Evolutionary conservation across 345 rosid species (phyloP).

Genomic region (Eucalyptus melliodora): DNA sequence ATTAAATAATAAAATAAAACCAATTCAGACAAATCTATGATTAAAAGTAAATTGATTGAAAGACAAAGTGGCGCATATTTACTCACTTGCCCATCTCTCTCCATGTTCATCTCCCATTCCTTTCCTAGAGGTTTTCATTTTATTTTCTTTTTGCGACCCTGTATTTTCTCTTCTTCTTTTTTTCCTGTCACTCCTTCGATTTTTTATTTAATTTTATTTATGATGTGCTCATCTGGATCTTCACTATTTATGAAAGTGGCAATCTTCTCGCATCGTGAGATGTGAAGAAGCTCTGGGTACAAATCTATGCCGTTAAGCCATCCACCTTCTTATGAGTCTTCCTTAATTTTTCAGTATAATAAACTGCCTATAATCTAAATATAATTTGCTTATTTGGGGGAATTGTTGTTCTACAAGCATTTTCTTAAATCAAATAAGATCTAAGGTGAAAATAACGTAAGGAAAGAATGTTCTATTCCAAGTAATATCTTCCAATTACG

Average conservation of each 20-base stretch:
- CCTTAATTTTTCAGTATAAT: background rate
- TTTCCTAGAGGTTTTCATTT: background rate
- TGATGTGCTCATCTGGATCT: background rate
- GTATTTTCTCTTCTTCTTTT: background rate
- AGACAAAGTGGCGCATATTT: background rate
- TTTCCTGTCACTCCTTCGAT: no score
- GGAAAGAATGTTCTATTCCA: background rate
- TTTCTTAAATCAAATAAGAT: background rate
- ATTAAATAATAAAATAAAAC: background rate
- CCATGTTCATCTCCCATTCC: background rate
- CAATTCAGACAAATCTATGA: background rate
- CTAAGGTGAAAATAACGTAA: background rate
- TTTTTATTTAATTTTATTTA: no score
- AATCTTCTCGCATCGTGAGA: no score
- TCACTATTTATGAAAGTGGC: background rate
- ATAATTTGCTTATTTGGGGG: background rate
- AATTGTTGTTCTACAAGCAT: background rate
- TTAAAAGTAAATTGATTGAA: no score
- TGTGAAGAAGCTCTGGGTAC: background rate
- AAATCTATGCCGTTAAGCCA: no score
- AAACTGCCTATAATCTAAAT: background rate
- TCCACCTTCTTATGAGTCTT: background rate
- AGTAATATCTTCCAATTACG: background rate
- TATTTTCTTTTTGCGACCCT: background rate
- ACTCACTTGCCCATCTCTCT: background rate